These are phyloP conservation scores for Sclerotinia glacialis DNA, from an alignment of 2,329 filamentous ascomycete species.

Conservation along the genomic window DNA sequence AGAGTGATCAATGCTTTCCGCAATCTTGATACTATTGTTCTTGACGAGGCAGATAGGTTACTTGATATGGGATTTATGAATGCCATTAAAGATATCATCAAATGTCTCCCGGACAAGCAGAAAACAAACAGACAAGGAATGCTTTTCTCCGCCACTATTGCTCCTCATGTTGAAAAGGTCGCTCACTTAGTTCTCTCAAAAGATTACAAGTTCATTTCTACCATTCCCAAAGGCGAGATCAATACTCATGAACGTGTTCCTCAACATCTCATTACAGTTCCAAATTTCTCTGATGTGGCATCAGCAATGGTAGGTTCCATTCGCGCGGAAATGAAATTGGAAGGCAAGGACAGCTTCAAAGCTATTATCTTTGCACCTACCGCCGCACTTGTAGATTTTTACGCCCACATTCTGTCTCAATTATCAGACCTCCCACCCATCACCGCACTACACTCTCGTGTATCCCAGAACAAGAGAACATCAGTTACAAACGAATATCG, in stretches of 20 bases:
- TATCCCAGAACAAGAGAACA: slow-evolving; percentile 69
- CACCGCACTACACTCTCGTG: slow-evolving; percentile 68
- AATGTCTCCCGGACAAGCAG: slow-evolving; percentile 58
- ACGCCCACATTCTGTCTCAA: slow-evolving; percentile 52
- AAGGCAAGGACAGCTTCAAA: slow-evolving; percentile 65
- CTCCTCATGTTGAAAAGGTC: slow-evolving; percentile 74
- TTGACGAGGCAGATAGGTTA: slow-evolving; percentile 98
- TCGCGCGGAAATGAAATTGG: slow-evolving; percentile 54
- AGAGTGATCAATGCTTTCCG: slow-evolving; percentile 35
- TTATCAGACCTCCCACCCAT: slow-evolving; percentile 37
- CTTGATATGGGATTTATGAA: slow-evolving; percentile 84
- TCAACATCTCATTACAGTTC: slow-evolving; percentile 68
- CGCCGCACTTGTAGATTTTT: slow-evolving; percentile 68
- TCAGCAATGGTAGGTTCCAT: slow-evolving; percentile 77
- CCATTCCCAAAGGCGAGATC: slow-evolving; percentile 75
- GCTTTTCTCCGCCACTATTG: slow-evolving; percentile 93
- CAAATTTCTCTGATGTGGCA: slow-evolving; percentile 70
- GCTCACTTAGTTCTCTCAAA: slow-evolving; percentile 74
- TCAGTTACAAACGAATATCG: slow-evolving; percentile 71
- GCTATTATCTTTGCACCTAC: slow-evolving; percentile 91
- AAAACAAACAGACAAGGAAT: slow-evolving; percentile 79
- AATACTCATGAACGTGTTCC: slow-evolving; percentile 84
- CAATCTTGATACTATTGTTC: slow-evolving; percentile 84
- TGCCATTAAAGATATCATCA: slow-evolving; percentile 61
- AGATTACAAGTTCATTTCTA: slow-evolving; percentile 86